Conservation (phyloP, 768 basidiomycete species). For the Xerocomus potaroensis region DNA sequence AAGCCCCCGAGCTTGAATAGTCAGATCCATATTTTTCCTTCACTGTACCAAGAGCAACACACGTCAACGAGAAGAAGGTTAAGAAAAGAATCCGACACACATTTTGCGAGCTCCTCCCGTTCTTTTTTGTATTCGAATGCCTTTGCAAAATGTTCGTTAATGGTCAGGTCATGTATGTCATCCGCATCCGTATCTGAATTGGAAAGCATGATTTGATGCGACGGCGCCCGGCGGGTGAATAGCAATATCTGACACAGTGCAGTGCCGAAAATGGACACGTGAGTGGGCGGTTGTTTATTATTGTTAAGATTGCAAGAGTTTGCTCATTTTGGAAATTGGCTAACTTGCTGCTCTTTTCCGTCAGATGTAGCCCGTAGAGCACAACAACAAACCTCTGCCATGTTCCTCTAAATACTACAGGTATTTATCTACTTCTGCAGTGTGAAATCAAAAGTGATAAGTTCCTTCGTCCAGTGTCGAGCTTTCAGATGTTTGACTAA, state of each 20-base stretch:
- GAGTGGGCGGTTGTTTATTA: slow-evolving; percentile 12
- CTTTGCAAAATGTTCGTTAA: slow-evolving; percentile 76
- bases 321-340: neutral
- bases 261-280: neutral
- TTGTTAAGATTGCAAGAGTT: slow-evolving; percentile 17
- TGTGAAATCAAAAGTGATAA: too few relatives aligned
- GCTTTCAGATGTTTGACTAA: too few relatives aligned
- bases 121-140: slow-evolving; percentile 83
- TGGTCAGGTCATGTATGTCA: slow-evolving; percentile 48
- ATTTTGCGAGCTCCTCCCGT: slow-evolving; percentile 74
- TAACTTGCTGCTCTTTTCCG: too few relatives aligned
- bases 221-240: neutral
- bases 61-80: neutral
- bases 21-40: slow-evolving; percentile 88
- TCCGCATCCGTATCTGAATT: slow-evolving; percentile 47
- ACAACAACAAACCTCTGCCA: too few relatives aligned
- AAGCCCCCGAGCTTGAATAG: slow-evolving; percentile 33
- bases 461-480: too few relatives aligned
- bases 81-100: slow-evolving; percentile 39
- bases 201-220: slow-evolving; percentile 36
- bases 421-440: too few relatives aligned
- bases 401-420: too few relatives aligned
- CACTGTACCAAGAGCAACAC: slow-evolving; percentile 38
- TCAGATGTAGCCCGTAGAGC: too few relatives aligned
- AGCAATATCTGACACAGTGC: neutral